Evolutionary conservation across 768 basidiomycete genomes (phyloP).

Genomic region (Macrolepiota dolichaula): DNA sequence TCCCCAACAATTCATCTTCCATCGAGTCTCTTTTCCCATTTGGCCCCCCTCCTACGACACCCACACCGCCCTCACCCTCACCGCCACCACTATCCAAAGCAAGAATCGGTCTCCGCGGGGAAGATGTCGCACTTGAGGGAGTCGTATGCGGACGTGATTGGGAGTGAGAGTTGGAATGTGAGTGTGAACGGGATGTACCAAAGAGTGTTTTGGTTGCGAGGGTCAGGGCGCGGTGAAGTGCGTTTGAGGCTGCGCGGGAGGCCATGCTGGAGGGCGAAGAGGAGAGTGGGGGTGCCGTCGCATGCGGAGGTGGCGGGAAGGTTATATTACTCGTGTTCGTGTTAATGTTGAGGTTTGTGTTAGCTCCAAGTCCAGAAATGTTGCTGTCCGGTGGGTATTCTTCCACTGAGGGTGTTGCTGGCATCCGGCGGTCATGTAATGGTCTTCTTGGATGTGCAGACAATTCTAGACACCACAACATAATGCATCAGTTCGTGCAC

Average conservation of each 20-base stretch:
- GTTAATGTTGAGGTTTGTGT: constrained; percentile 5
- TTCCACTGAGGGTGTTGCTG: constrained; percentile 47
- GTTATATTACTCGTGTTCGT: constrained; percentile 50
- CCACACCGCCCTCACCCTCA: not conserved
- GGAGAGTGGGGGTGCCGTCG: constrained; percentile 55
- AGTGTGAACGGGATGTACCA: constrained; percentile 40
- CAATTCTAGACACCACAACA: constrained; percentile 58
- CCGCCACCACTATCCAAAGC: constrained; percentile 30
- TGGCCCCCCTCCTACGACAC: not conserved
- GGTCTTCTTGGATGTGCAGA: constrained; percentile 55
- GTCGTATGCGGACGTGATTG: not conserved
- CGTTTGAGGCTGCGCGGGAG: constrained; percentile 65
- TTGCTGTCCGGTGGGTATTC: constrained; percentile 28
- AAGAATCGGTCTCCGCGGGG: constrained; percentile 58
- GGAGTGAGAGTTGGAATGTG: constrained; percentile 26
- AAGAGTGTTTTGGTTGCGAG: constrained; percentile 82
- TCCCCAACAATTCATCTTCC: constrained; percentile 79
- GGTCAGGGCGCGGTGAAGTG: constrained; percentile 74
- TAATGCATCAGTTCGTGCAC: constrained; percentile 6
- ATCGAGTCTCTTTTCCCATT: constrained; percentile 57
- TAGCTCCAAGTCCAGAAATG: constrained; percentile 26
- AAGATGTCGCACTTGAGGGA: constrained; percentile 38
- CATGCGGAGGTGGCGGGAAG: constrained; percentile 61
- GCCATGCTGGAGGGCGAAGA: constrained; percentile 62
- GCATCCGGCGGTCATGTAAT: constrained; percentile 50